These are phyloP conservation scores for Astrothelium macrocarpum DNA, from an alignment of 495 filamentous ascomycete species.

Conservation along the genomic window DNA sequence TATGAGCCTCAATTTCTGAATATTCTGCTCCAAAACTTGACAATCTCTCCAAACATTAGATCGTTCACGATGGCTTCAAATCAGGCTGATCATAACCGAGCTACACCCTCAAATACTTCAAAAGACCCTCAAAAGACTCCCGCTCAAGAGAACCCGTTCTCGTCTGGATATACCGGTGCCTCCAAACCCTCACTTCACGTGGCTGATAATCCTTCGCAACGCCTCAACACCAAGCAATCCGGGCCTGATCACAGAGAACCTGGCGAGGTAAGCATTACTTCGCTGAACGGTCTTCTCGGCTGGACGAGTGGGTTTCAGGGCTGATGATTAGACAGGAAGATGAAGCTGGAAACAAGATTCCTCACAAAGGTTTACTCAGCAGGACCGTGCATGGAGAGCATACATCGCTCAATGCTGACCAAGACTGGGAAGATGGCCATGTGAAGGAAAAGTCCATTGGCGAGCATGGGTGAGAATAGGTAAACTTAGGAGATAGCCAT, in stretches of 20 bases:
- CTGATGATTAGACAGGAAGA: not conserved
- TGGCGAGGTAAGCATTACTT: not conserved
- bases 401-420: not conserved
- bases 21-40: too few relatives aligned
- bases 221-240: not conserved
- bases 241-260: not conserved
- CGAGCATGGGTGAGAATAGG: not conserved
- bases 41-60: not conserved
- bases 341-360: constrained; percentile 4
- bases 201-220: not conserved
- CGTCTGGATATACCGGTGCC: constrained; percentile 1
- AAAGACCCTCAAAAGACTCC: too few relatives aligned
- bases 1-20: too few relatives aligned
- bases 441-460: not conserved
- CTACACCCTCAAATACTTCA: not conserved
- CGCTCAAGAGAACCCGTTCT: constrained; percentile 7
- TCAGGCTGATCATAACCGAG: not conserved
- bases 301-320: not conserved
- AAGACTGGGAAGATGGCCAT: not conserved
- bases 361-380: not conserved
- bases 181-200: constrained; percentile 2
- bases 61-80: not conserved
- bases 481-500: too few relatives aligned
- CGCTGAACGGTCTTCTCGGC: not conserved
- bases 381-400: not conserved